Evolutionary conservation across 192 early-diverging fungal species (phyloP).

Genomic region (Anaeromyces robustus): DNA sequence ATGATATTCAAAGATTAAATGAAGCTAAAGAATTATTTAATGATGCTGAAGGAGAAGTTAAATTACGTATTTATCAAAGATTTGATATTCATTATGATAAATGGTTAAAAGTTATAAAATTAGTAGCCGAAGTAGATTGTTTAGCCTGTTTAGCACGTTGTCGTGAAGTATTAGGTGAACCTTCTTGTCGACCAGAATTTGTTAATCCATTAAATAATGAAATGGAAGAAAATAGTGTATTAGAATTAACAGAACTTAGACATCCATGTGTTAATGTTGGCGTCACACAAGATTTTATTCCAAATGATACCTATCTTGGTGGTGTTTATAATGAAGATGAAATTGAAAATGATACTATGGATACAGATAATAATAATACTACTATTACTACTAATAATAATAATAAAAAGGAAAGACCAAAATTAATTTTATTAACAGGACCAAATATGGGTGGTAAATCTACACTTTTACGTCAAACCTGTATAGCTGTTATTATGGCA

Average conservation of each 20-base stretch:
- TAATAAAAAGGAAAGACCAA: slow-evolving; percentile 25
- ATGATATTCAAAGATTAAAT: slow-evolving; percentile 50
- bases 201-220: slow-evolving; percentile 16
- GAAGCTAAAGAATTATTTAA: slow-evolving; percentile 70
- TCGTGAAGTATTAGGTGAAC: slow-evolving; percentile 51
- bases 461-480: slow-evolving; percentile 86
- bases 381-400: too few species aligned
- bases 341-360: slow-evolving; percentile 1
- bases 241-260: slow-evolving; percentile 78
- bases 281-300: slow-evolving; percentile 62
- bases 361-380: too few species aligned
- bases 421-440: slow-evolving; percentile 83
- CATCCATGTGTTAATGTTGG: slow-evolving; percentile 70
- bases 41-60: slow-evolving; percentile 56
- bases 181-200: slow-evolving; percentile 75
- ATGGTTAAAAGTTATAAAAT: slow-evolving; percentile 31
- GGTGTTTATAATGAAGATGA: slow-evolving; percentile 10
- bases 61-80: slow-evolving; percentile 53
- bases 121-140: slow-evolving; percentile 76
- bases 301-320: slow-evolving; percentile 82
- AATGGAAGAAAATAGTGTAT: slow-evolving; percentile 19
- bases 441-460: slow-evolving; percentile 99
- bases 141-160: slow-evolving; percentile 58
- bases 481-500: slow-evolving; percentile 88
- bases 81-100: slow-evolving; percentile 68